These are phyloP conservation scores for Cyclotella baltica DNA, from an alignment of 108 stramenopile genomes.

Conservation along the genomic window DNA sequence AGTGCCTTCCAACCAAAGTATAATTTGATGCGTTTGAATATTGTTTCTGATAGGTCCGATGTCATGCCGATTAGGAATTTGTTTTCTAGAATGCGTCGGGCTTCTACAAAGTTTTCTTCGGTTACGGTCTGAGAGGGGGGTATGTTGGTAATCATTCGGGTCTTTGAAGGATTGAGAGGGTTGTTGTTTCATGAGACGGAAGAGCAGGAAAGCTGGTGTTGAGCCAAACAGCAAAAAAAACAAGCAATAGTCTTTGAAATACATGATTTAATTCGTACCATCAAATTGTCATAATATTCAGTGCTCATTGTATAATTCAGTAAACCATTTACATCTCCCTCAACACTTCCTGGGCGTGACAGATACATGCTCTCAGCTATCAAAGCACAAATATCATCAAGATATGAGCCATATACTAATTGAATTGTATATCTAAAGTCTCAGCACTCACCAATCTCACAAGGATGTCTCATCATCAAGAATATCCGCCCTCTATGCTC, in stretches of 20 bases:
- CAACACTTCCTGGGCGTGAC: background rate
- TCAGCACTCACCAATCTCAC: conserved; percentile 12
- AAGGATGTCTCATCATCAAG: conserved; percentile 41
- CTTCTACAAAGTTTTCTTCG: conserved; percentile 39
- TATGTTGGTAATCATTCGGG: conserved; percentile 43
- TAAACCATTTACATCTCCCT: conserved; percentile 32
- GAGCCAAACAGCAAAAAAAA: background rate
- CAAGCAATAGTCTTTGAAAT: too few relatives aligned
- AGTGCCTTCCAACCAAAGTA: conserved; percentile 55
- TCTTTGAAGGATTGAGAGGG: conserved; percentile 8
- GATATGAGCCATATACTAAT: background rate
- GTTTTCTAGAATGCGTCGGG: conserved; percentile 43
- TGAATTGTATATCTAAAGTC: background rate
- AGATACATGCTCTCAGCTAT: conserved; percentile 20
- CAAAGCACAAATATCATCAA: background rate
- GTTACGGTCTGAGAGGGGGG: conserved; percentile 17
- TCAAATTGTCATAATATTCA: conserved; percentile 47
- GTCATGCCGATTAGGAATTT: conserved; percentile 54
- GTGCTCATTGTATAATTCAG: conserved; percentile 23
- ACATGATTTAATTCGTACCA: conserved; percentile 11
- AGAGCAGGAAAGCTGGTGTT: background rate
- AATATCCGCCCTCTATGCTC: conserved; percentile 41
- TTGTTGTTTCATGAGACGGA: background rate
- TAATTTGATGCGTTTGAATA: conserved; percentile 29
- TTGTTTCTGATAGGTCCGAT: conserved; percentile 28